Conservation (phyloP, 1,284 basidiomycete genomes). For the Sphagnurus paluster region DNA sequence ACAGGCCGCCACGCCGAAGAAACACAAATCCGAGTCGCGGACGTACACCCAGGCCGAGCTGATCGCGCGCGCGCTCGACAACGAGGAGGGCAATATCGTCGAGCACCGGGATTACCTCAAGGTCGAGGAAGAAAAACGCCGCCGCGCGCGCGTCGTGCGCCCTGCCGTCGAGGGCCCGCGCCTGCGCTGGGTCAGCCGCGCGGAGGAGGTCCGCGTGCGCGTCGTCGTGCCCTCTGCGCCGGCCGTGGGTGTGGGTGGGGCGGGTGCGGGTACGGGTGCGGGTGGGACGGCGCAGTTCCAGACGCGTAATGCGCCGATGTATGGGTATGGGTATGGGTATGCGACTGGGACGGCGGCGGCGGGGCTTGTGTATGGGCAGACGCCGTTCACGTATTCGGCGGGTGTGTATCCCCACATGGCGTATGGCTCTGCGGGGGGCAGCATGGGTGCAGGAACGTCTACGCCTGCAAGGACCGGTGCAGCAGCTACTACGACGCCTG, state of each 20-base stretch:
- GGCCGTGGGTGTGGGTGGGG: no score
- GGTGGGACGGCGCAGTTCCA: no score
- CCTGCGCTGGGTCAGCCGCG: constrained; percentile 71
- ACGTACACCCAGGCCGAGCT: constrained; percentile 76
- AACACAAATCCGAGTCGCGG: constrained; percentile 48
- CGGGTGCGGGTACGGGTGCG: no score
- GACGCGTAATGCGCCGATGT: no score
- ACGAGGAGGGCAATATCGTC: constrained; percentile 81
- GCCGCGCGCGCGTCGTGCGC: constrained; percentile 61
- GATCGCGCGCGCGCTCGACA: constrained; percentile 79
- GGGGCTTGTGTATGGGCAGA: constrained; percentile 17
- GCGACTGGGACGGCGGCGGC: constrained; percentile 16
- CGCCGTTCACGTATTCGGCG: constrained; percentile 14
- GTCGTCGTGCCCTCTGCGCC: no score
- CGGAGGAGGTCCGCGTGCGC: constrained; percentile 62
- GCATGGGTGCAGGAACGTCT: no score
- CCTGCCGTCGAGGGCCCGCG: constrained; percentile 67
- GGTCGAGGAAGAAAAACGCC: constrained; percentile 80
- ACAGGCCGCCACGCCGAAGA: constrained; percentile 63
- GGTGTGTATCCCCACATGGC: constrained; percentile 13
- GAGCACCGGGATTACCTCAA: constrained; percentile 78
- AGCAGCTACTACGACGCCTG: no score
- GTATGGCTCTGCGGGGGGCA: no score
- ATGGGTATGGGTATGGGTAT: no score
- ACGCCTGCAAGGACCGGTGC: no score